Evolutionary conservation across 768 basidiomycete species (phyloP).

Genomic region (Phlebiopsis gigantea): DNA sequence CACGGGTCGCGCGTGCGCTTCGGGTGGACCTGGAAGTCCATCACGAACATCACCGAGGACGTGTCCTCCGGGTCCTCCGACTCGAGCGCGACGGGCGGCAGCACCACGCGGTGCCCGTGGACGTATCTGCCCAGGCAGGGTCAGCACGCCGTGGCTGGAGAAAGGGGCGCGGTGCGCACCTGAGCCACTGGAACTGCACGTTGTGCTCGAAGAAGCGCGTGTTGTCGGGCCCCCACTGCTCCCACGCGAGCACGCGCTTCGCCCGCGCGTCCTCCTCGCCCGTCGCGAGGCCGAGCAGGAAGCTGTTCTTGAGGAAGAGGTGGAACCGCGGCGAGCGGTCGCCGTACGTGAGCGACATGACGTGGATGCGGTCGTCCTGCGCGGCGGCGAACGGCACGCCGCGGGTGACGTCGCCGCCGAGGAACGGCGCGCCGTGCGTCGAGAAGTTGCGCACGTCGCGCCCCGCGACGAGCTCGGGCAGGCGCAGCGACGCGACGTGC

Average conservation of each 20-base stretch:
- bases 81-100: slow-evolving; percentile 11
- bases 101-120: slow-evolving; percentile 35
- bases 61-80: slow-evolving; percentile 20
- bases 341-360: slow-evolving; percentile 24
- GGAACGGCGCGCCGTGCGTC: slow-evolving; percentile 26
- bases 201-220: slow-evolving; percentile 29
- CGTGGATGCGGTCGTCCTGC: slow-evolving; percentile 23
- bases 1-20: slow-evolving; percentile 18
- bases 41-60: slow-evolving; percentile 8
- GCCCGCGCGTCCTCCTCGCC: background rate
- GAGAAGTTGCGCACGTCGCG: slow-evolving; percentile 15
- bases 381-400: slow-evolving; percentile 18
- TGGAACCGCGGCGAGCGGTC: slow-evolving; percentile 19
- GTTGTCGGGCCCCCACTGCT: slow-evolving; percentile 32
- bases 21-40: slow-evolving; percentile 30
- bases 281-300: slow-evolving; percentile 19
- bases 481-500: slow-evolving; percentile 22
- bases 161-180: background rate
- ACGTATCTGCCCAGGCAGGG: slow-evolving; percentile 29
- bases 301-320: slow-evolving; percentile 30
- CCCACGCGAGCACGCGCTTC: slow-evolving; percentile 23
- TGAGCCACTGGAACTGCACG: slow-evolving; percentile 34
- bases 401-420: slow-evolving; percentile 2
- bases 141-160: too few species aligned
- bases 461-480: slow-evolving; percentile 18